Evolutionary conservation across 176 grass and related monocot genomes (phyloP), one percentile per base, ranked within the genome.

Genomic region (Cocos nucifera): DNA sequence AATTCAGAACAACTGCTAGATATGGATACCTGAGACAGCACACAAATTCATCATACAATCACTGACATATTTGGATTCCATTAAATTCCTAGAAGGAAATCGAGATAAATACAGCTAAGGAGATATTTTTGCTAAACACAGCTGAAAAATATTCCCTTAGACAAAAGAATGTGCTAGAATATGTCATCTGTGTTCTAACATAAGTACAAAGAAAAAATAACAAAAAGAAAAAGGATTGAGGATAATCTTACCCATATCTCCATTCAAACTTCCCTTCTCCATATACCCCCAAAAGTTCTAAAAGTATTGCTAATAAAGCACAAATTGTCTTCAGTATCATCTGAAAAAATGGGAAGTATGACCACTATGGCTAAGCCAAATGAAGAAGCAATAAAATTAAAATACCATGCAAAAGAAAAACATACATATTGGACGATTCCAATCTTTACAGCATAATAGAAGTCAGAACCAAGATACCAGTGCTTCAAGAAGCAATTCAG

Each of bases 371-470:
- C 50, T 17, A 14, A 15, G 32, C 32, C 32, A 9, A 39, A 39
- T 39, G 32, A 73, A 60, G 9, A 5, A 56, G 53, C 16, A 2
- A 35, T 17, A 0, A 15, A 24, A 72, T 67, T 44, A 85, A 27
- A 62, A 63, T 57, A 57, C 16, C 22, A 48, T 63, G 64, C 54
- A 26, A 51, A 50, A 63, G n/a, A 62, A 52, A 32, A 30, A 71
- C 87, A 16, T 91, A 97, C 93, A 91, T 97, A 91, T 80, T 97
- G 93, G 54, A 97, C 93, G 49, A 92, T 97, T 61, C 93, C 93
- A 75, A 97, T 85, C 60, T 97, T 97, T 66, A 97, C 87, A 67
- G 84, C 84, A 70, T 97, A 59, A 66, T 91, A 97, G 64, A 97
- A 97, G 52, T 97, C 93, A 2, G 78, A 67, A 79, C 93, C 93